Evolutionary conservation across 169 alveolate genomes (phyloP), one percentile per base, ranked within the genome.

Genomic region (Ichthyophthirius multifiliis): DNA sequence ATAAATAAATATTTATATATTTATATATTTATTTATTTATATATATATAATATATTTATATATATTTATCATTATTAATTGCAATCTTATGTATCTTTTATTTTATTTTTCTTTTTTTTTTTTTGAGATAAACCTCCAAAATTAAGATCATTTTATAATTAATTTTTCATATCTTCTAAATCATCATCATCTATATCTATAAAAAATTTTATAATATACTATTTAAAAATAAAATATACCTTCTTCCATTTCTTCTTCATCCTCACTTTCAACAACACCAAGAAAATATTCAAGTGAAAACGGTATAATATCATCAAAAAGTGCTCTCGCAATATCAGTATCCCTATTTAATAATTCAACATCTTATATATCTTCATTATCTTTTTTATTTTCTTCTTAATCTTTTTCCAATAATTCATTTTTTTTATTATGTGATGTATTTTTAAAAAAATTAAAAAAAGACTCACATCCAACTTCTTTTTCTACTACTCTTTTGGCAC

Each of bases 401-500:
- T 46, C 32, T 20, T 75, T 16, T 20, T 76, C 82, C 15, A 85
- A 85, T 74, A 84, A 45, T 16, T 65, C 83, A 27, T 46, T 34
- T n/a, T 71, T 20, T 30, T 80, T 83, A 16, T 87, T 88, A 75
- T 81, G 67, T 13, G 64, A 55, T 46, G 83, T 46, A 12, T 90
- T 76, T 73, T 83, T 83, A 78, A 89, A 89, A 85, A 85, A 85
- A 65, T 80, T 80, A 87, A 89, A 89, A 90, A 89, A 89, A 65
- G 84, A 47, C 35, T 86, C 92, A 7, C 43, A 30, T 6, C 83
- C 90, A 37, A 86, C 90, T n/a, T 62, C 82, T 82, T 86, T 89
- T 27, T 74, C 65, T 18, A 89, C 84, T 31, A 84, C 78, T 74
- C 85, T 79, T 37, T 55, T 64, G 39, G 62, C 83, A 15, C 89